A percentile compares a stretch with the other conserved stretches of the same genome.
Conservation (phyloP, 1,139 yeast species). For the Diutina sp. region DNA sequence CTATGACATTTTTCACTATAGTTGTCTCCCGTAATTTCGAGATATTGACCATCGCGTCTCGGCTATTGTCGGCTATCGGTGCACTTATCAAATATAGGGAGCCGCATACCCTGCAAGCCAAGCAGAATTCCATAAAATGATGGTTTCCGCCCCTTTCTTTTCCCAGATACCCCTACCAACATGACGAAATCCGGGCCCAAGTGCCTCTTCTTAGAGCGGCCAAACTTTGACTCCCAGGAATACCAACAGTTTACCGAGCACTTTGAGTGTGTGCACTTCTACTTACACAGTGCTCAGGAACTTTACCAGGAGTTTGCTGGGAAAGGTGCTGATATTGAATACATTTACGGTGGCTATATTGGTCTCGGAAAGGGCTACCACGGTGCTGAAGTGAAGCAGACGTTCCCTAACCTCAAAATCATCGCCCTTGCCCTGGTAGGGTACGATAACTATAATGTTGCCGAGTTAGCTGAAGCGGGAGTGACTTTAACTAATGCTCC, state of each 20-base stretch:
- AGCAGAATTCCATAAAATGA: background rate
- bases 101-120: background rate
- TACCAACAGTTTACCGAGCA: conserved; percentile 21
- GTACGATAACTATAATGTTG: conserved; percentile 43
- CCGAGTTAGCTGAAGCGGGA: conserved; percentile 19
- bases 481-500: conserved; percentile 57
- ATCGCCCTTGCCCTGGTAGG: conserved; percentile 66
- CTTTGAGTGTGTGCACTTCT: conserved; percentile 33
- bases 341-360: conserved; percentile 54
- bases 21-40: background rate
- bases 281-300: conserved; percentile 22
- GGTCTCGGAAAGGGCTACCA: conserved; percentile 44
- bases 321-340: conserved; percentile 30
- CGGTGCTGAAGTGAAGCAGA: conserved; percentile 29
- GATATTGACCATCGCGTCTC: background rate
- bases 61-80: background rate
- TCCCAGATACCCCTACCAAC: background rate
- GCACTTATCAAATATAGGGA: background rate
- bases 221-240: conserved; percentile 23
- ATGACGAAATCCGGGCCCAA: conserved; percentile 6
- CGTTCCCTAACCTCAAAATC: conserved; percentile 42
- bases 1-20: background rate
- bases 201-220: conserved; percentile 34
- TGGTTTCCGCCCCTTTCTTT: background rate
- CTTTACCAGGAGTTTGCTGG: conserved; percentile 23